A percentile compares a stretch with the other conserved stretches of the same genome.
These are phyloP conservation scores for Solanum chilense DNA, from an alignment of 257 asterid species.

Conservation along the genomic window DNA sequence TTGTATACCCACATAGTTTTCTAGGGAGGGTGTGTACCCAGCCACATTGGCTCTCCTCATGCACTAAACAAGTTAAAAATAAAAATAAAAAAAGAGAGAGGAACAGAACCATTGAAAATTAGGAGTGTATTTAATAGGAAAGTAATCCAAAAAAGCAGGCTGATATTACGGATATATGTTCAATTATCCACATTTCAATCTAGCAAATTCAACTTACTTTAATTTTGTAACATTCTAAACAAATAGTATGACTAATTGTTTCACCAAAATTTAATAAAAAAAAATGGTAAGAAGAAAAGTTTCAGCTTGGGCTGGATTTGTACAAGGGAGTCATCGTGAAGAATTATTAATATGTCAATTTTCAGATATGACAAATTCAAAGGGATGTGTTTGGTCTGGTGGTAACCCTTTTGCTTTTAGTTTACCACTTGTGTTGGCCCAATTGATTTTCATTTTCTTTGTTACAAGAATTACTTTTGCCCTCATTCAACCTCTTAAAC, in stretches of 20 bases:
- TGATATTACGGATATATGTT: neutral
- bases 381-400: slow-evolving; percentile 40
- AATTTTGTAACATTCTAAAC: neutral
- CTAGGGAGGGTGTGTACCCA: neutral
- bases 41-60: neutral
- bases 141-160: neutral
- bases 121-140: neutral
- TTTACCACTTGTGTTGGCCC: slow-evolving; percentile 27
- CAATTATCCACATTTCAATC: neutral
- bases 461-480: slow-evolving; percentile 12
- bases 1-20: neutral
- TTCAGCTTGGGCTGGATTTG: slow-evolving; percentile 14
- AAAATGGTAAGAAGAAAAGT: neutral
- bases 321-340: slow-evolving; percentile 20
- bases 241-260: neutral
- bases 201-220: neutral
- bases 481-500: slow-evolving; percentile 33
- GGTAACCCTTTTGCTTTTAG: slow-evolving; percentile 22
- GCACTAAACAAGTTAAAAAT: neutral
- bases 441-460: slow-evolving; percentile 14
- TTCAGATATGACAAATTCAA: slow-evolving; percentile 13
- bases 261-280: neutral
- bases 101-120: neutral
- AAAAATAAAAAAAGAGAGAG: neutral
- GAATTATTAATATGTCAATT: slow-evolving; percentile 39